A percentile compares a stretch with the other conserved stretches of the same genome.
phyloP scores from a whole-genome alignment of 495 filamentous ascomycete species.

The Neurospora africana region DNA sequence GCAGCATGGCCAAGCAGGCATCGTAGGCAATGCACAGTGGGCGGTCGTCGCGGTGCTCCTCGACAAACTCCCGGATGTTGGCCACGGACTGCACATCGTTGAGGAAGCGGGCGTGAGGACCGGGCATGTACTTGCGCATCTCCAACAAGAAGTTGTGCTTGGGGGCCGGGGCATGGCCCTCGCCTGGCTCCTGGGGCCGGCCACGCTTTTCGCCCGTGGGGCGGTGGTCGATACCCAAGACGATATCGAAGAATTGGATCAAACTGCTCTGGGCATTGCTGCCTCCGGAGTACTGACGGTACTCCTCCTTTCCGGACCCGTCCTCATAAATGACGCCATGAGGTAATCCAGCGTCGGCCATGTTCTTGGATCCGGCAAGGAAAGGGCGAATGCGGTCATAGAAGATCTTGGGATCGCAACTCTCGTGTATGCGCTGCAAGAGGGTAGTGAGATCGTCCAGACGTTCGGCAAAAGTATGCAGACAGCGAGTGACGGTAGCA shows the following conservation, averaged over 20 bases:
- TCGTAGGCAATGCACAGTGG: conserved; percentile 74
- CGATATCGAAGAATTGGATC: conserved; percentile 93
- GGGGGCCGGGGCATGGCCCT: conserved; percentile 44
- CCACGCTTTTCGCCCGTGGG: conserved; percentile 66
- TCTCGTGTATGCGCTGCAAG: conserved; percentile 79
- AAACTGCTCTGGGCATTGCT: conserved; percentile 95
- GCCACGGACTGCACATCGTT: conserved; percentile 67
- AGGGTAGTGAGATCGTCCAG: conserved; percentile 71
- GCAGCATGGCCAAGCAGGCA: conserved; percentile 81
- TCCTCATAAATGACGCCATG: conserved; percentile 82
- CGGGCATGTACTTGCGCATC: conserved; percentile 96
- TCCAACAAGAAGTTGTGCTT: conserved; percentile 89
- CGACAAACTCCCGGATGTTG: conserved; percentile 83
- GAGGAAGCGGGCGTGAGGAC: conserved; percentile 80
- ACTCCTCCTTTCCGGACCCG: conserved; percentile 56
- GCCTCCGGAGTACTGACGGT: conserved; percentile 80
- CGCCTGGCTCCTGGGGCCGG: conserved; percentile 31
- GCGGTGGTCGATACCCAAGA: conserved; percentile 82
- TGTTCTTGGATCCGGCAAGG: conserved; percentile 92
- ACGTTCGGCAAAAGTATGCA: conserved; percentile 70
- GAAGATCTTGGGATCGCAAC: conserved; percentile 87
- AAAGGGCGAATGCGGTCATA: conserved; percentile 92
- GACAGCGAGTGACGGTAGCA: conserved; percentile 57
- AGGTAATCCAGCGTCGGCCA: conserved; percentile 86
- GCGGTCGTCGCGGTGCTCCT: conserved; percentile 47